These are phyloP conservation scores for Cantharellus cinnabarinus DNA, from an alignment of 768 basidiomycete species.

Conservation along the genomic window DNA sequence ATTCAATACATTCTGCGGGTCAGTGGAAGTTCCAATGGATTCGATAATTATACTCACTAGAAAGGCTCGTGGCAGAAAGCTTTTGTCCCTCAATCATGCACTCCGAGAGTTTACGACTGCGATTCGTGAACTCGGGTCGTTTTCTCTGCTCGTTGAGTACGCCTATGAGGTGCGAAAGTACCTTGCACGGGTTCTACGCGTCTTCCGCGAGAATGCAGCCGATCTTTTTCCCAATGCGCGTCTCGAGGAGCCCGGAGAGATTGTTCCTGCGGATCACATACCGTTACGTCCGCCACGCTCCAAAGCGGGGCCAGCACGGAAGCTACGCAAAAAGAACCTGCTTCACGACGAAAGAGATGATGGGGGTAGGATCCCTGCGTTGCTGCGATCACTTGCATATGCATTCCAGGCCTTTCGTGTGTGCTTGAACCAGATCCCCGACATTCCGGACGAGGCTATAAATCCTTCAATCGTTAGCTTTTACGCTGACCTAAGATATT, in stretches of 20 bases:
- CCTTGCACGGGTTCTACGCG: constrained; percentile 44
- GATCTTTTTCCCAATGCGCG: constrained; percentile 14
- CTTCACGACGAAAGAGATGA: neutral
- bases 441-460: constrained; percentile 35
- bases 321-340: neutral
- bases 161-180: constrained; percentile 50
- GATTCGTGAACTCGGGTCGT: constrained; percentile 54
- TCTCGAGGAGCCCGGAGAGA: too few species aligned
- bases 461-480: constrained; percentile 48
- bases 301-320: neutral
- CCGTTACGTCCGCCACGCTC: neutral
- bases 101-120: constrained; percentile 59
- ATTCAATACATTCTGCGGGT: too few species aligned
- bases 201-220: constrained; percentile 61
- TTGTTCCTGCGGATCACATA: neutral
- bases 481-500: constrained; percentile 16
- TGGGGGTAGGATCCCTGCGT: neutral
- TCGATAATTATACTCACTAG: too few species aligned
- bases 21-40: too few species aligned
- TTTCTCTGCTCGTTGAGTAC: constrained; percentile 55
- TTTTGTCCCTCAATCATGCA: constrained; percentile 34
- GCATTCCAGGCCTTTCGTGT: neutral
- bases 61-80: too few species aligned
- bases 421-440: neutral
- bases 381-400: neutral